Conservation (phyloP, 768 basidiomycete genomes). For the Lentinula sp. region DNA sequence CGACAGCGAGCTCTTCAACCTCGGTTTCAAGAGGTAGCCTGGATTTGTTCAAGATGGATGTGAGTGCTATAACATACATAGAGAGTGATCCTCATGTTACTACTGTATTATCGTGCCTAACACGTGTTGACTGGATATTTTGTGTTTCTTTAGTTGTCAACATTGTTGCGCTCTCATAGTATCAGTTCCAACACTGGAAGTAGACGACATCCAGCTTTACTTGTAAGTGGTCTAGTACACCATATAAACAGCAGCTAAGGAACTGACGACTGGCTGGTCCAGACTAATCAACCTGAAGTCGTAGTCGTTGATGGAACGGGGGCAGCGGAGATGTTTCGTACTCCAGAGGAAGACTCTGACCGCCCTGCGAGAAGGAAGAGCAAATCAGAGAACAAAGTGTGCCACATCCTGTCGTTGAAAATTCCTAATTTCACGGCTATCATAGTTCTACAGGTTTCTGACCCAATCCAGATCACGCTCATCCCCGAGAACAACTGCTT, state of each 20-base stretch:
- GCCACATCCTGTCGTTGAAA: conserved; percentile 11
- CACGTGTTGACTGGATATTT: conserved; percentile 35
- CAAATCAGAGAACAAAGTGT: conserved; percentile 42
- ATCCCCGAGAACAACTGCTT: conserved; percentile 29
- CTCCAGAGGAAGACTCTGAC: conserved; percentile 23
- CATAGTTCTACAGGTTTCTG: conserved; percentile 56
- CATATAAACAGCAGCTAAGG: neutral
- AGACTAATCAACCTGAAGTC: conserved; percentile 10
- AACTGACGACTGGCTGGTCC: neutral
- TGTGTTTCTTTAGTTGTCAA: conserved; percentile 26
- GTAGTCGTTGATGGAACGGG: conserved; percentile 26
- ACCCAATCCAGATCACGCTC: conserved; percentile 60
- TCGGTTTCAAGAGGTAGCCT: conserved; percentile 13
- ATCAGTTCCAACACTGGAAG: neutral
- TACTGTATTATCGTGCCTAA: conserved; percentile 29
- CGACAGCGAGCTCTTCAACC: conserved; percentile 5
- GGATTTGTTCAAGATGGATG: conserved; percentile 24
- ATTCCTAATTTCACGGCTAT: conserved; percentile 3
- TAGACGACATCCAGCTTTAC: neutral
- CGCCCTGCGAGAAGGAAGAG: conserved; percentile 32
- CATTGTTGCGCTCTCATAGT: conserved; percentile 34
- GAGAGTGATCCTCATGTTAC: conserved; percentile 9
- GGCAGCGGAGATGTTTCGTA: conserved; percentile 16
- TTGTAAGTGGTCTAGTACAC: neutral
- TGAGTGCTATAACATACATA: conserved; percentile 17